Conservation (phyloP, 1,139 yeast species). For the Blastobotrys capitulatus region DNA sequence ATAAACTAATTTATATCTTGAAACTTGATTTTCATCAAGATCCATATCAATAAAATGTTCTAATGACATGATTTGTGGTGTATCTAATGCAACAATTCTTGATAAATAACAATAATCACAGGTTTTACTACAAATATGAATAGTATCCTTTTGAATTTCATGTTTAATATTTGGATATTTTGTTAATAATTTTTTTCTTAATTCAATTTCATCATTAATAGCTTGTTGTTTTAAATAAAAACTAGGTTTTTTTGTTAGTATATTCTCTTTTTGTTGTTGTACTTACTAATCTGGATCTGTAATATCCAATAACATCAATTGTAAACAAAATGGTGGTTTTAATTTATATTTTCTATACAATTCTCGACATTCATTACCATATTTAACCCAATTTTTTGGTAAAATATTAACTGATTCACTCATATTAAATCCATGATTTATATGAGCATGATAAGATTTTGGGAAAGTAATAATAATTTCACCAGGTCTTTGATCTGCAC, state of each 20-base stretch:
- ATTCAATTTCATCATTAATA: conserved; percentile 7
- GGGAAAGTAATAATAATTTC: conserved; percentile 79
- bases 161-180: conserved; percentile 8
- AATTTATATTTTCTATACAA: conserved; percentile 26
- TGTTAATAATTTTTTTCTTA: conserved; percentile 5
- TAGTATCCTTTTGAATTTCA: background rate
- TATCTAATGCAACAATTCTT: conserved; percentile 16
- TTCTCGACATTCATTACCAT: conserved; percentile 28
- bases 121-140: conserved; percentile 22
- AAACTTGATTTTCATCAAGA: conserved; percentile 14
- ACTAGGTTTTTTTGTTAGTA: background rate
- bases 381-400: conserved; percentile 51
- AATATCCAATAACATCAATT: conserved; percentile 28
- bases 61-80: conserved; percentile 33
- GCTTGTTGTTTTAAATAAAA: background rate
- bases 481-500: conserved; percentile 73
- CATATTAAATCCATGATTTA: conserved; percentile 73
- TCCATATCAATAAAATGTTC: conserved; percentile 38
- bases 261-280: background rate
- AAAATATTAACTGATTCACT: conserved; percentile 81
- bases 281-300: conserved; percentile 19
- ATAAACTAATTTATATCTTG: conserved; percentile 15
- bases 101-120: conserved; percentile 28
- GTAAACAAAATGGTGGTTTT: conserved; percentile 35
- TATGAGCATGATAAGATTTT: conserved; percentile 72